Evolutionary conservation across 2,329 filamentous ascomycete species (phyloP).

Genomic region (Cladosporium sp.): DNA sequence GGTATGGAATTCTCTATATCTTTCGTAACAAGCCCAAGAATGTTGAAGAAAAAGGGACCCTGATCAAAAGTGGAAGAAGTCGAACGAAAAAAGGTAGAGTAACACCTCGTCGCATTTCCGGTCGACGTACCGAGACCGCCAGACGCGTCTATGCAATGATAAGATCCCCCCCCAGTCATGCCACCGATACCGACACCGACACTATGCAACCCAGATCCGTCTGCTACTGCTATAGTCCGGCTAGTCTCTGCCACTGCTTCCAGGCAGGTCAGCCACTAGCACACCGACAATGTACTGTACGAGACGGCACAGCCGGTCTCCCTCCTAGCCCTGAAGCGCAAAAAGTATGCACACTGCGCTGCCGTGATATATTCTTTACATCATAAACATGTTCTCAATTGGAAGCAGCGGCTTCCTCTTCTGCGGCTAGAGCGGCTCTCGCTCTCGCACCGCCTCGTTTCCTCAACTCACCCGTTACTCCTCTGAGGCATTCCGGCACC

Average conservation of each 20-base stretch:
- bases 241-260: no score
- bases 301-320: background rate
- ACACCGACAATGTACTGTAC: background rate
- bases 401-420: constrained; percentile 5
- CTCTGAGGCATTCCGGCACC: constrained; percentile 81
- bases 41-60: background rate
- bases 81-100: background rate
- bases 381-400: background rate
- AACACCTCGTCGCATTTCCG: background rate
- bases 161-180: no score
- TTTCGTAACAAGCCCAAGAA: background rate
- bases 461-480: constrained; percentile 85
- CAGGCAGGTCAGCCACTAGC: no score
- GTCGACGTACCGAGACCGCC: constrained; percentile 6
- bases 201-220: no score
- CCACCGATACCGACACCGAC: no score
- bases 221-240: no score
- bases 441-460: constrained; percentile 48
- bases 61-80: background rate
- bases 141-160: background rate
- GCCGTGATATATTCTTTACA: background rate
- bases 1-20: no score
- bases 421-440: constrained; percentile 27
- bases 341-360: no score
- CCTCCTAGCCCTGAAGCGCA: background rate